Base-by-base conservation (phyloP, 1,284 basidiomycete genomes). In the Sporisorium sorghi region DNA sequence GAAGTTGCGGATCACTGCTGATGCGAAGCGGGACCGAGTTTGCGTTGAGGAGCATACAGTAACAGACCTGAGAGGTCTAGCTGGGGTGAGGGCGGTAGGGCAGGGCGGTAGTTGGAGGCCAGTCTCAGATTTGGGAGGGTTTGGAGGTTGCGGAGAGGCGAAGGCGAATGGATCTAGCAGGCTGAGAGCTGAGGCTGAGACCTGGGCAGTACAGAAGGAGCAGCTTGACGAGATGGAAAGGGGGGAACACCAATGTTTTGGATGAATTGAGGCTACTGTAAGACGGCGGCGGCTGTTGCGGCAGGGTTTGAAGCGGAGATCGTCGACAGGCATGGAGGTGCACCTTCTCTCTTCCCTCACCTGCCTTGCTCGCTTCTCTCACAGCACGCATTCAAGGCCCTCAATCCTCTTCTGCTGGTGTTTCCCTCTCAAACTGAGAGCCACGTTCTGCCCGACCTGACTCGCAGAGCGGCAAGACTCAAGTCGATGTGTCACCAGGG, bases 221-320 rank as follows among this genome's bases (percentile, higher is more conserved):
- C 21, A 35, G 30, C 43, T 56, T 35, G 9, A 37, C 43, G 24
- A 56, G 53, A 17, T 19, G 21, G 23, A 19, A n/a, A 39, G 24
- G n/a, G n/a, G n/a, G n/a, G n/a, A n/a, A n/a, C n/a, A n/a, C n/a
- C 44, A 19, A 56, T 56, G 54, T 56, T 56, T 56, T 56, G 54
- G 52, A 19, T 26, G 10, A 21, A n/a, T n/a, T n/a, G n/a, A n/a
- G n/a, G n/a, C n/a, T n/a, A n/a, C n/a, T n/a, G 33, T 7, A 9
- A 54, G 52, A 15, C 26, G 35, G 21, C n/a, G 42, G 54, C 54
- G 54, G 54, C 54, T 30, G 44, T 48, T 37, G 54, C 54, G 46
- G 54, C 44, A 39, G 46, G 17, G 54, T 28, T n/a, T 33, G 35
- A 37, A 40, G 54, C 43, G 24, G 35, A 26, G 54, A 56, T 47